These are phyloP conservation scores for Tulasnella calospora DNA, from an alignment of 768 basidiomycete species.

Conservation along the genomic window DNA sequence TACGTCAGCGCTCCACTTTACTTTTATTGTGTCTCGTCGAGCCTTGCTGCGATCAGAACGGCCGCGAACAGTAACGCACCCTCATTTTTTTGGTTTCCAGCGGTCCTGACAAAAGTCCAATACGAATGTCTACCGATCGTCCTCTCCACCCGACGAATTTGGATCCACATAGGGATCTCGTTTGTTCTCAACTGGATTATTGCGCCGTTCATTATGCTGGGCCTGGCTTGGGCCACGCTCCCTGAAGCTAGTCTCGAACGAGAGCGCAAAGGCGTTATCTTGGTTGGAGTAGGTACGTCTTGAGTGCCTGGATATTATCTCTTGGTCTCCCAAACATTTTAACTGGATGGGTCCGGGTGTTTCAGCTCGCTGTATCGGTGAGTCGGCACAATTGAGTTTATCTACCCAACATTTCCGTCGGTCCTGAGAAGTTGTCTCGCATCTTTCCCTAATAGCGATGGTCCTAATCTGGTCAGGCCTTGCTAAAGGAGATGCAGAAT, in stretches of 20 bases:
- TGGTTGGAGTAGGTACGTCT: slow-evolving; percentile 70
- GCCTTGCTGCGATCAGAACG: not conserved
- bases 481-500: slow-evolving; percentile 61
- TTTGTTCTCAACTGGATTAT: slow-evolving; percentile 73
- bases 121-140: slow-evolving; percentile 64
- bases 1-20: not conserved
- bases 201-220: slow-evolving; percentile 81
- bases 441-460: slow-evolving; percentile 47
- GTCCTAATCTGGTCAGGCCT: slow-evolving; percentile 80
- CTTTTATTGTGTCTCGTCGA: not conserved
- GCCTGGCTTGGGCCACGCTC: slow-evolving; percentile 75
- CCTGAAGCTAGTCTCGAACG: slow-evolving; percentile 59
- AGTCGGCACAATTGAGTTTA: slow-evolving; percentile 5
- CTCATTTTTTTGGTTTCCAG: not conserved
- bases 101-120: slow-evolving; percentile 50
- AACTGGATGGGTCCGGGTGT: not conserved
- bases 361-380: slow-evolving; percentile 26
- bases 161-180: slow-evolving; percentile 65
- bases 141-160: slow-evolving; percentile 50
- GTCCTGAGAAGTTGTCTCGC: not conserved
- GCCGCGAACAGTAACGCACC: not conserved
- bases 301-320: not conserved
- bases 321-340: not conserved
- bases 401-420: not conserved
- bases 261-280: slow-evolving; percentile 73